Conservation (phyloP, 805 yeast species). For the Candida sanyiensis region DNA sequence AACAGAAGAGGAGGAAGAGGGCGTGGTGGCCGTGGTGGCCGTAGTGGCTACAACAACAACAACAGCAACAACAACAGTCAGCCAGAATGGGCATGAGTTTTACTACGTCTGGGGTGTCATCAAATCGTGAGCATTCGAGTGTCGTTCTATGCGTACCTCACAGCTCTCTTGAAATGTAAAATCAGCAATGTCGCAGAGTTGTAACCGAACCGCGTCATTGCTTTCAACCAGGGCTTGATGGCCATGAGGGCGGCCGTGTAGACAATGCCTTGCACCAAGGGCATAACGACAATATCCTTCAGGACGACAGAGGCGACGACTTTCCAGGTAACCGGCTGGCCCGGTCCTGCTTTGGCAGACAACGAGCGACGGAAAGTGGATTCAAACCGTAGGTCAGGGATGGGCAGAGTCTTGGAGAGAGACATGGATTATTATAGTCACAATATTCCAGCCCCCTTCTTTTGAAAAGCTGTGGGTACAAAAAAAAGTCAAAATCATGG, state of each 20-base stretch:
- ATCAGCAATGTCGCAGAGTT: conserved; percentile 3
- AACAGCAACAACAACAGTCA: not conserved
- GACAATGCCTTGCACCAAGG: conserved; percentile 9
- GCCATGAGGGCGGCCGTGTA: conserved; percentile 4
- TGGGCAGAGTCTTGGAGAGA: conserved; percentile 6
- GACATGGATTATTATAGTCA: too few relatives aligned
- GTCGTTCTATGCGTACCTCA: conserved; percentile 2
- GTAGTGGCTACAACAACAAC: conserved; percentile 1
- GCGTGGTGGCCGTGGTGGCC: conserved; percentile 6
- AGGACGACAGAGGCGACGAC: conserved; percentile 6
- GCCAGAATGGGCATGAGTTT: conserved; percentile 6
- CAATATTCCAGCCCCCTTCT: too few relatives aligned
- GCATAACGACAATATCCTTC: conserved; percentile 9
- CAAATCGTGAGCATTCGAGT: not conserved
- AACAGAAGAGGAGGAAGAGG: conserved; percentile 18
- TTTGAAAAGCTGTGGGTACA: too few relatives aligned
- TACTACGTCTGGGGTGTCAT: not conserved
- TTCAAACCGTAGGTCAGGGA: conserved; percentile 13
- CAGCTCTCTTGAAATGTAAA: conserved; percentile 7
- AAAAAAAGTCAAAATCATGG: too few relatives aligned
- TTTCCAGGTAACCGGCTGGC: not conserved
- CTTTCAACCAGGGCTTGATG: conserved; percentile 9
- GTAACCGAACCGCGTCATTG: conserved; percentile 5
- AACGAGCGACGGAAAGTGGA: conserved; percentile 8
- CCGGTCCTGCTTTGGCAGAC: conserved; percentile 1